A percentile compares a stretch with the other conserved stretches of the same genome.
Evolutionary conservation across 2,329 filamentous ascomycete genomes (phyloP).

Genomic region (Sarocladium brachiariae): DNA sequence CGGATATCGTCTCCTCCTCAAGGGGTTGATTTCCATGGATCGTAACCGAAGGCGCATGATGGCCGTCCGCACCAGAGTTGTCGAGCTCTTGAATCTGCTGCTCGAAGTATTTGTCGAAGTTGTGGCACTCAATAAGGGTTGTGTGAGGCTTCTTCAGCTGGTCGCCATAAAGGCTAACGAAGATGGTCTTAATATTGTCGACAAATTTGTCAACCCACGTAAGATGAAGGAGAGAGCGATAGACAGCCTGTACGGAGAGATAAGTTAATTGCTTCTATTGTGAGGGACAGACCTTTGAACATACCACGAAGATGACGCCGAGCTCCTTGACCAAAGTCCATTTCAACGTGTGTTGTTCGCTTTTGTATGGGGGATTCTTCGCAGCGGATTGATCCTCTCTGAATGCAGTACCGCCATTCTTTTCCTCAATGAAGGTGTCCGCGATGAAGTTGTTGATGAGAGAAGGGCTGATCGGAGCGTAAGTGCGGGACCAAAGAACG

Average conservation of each 20-base stretch:
- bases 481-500: constrained; percentile 90
- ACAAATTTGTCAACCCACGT: constrained; percentile 97
- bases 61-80: constrained; percentile 38
- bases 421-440: constrained; percentile 97
- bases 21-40: constrained; percentile 22
- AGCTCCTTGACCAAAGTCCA: constrained; percentile 92
- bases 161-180: constrained; percentile 82
- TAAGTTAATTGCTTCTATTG: not conserved
- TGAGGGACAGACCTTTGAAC: constrained; percentile 12
- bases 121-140: constrained; percentile 67
- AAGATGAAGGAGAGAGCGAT: constrained; percentile 88
- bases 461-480: constrained; percentile 69
- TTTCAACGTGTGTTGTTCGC: constrained; percentile 90
- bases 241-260: constrained; percentile 69
- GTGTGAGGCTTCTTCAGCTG: constrained; percentile 77
- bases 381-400: constrained; percentile 53
- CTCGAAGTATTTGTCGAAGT: constrained; percentile 91
- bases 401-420: constrained; percentile 54
- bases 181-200: constrained; percentile 89
- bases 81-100: constrained; percentile 82
- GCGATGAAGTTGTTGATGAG: constrained; percentile 92
- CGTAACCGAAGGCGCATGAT: constrained; percentile 14
- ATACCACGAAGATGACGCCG: constrained; percentile 87
- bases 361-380: constrained; percentile 69
- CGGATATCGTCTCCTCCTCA: constrained; percentile 28